Percentiles rank a stretch among this genome's conserved stretches.
These are phyloP conservation scores for Macrotyloma uniflorum DNA, from an alignment of 306 rosid species.

Conservation along the genomic window DNA sequence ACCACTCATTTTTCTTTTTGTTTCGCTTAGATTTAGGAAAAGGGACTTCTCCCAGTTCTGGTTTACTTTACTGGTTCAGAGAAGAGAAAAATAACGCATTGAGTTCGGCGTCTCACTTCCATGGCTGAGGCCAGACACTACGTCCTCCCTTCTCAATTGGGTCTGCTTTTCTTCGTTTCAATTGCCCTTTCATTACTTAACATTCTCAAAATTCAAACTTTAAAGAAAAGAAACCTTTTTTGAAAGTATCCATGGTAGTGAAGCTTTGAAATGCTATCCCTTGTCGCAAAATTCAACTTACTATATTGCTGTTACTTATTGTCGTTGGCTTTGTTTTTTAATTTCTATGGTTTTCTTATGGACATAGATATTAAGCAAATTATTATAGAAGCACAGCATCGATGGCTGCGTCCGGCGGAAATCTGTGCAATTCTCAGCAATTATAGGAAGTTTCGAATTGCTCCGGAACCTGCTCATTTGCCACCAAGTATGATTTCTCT, in stretches of 20 bases:
- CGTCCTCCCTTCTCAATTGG: slow-evolving; percentile 9
- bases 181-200: not conserved
- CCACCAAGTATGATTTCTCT: slow-evolving; percentile 69
- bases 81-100: not conserved
- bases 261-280: not conserved
- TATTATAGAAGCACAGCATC: slow-evolving; percentile 71
- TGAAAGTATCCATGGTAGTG: not conserved
- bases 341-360: slow-evolving; percentile 37
- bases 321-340: not conserved
- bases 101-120: not conserved
- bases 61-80: not conserved
- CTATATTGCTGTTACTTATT: not conserved
- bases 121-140: slow-evolving; percentile 34
- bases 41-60: not conserved
- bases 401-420: slow-evolving; percentile 95
- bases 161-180: slow-evolving; percentile 23
- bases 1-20: not conserved
- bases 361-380: slow-evolving; percentile 68
- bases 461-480: slow-evolving; percentile 66
- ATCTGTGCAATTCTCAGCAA: slow-evolving; percentile 83
- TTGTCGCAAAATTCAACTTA: not conserved
- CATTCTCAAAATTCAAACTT: not conserved
- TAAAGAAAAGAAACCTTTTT: not conserved
- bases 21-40: not conserved
- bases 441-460: slow-evolving; percentile 51